A percentile compares a stretch with the other conserved stretches of the same genome.
phyloP scores from a whole-genome alignment of 805 yeast species.

The Ogataea parapolymorpha region DNA sequence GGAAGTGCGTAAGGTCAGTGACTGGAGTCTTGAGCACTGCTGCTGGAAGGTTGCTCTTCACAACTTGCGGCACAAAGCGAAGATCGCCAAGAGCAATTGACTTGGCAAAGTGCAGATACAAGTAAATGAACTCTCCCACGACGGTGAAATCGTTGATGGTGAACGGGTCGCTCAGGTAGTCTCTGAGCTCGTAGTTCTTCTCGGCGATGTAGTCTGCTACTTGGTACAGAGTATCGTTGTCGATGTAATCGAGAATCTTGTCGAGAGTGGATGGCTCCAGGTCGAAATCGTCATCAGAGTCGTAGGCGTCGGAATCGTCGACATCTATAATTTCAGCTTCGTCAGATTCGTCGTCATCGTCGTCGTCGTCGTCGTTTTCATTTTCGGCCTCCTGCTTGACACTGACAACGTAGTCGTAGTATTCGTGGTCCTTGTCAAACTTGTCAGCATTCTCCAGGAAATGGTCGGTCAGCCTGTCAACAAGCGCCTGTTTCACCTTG shows the following conservation, averaged over 20 bases:
- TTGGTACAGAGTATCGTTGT: conserved; percentile 14
- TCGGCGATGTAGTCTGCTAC: conserved; percentile 23
- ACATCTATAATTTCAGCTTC: conserved; percentile 30
- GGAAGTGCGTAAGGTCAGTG: conserved; percentile 38
- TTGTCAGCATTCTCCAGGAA: conserved; percentile 22
- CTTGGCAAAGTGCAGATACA: conserved; percentile 17
- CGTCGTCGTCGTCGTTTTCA: conserved; percentile 10
- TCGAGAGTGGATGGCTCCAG: conserved; percentile 6
- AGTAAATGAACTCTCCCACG: conserved; percentile 21
- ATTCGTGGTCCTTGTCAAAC: conserved; percentile 25
- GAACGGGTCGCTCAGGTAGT: conserved; percentile 33
- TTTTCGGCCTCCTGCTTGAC: conserved; percentile 6
- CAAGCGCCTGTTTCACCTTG: conserved; percentile 29
- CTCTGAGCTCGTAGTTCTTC: conserved; percentile 29
- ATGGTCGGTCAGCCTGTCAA: conserved; percentile 22
- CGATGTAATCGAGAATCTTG: conserved; percentile 8
- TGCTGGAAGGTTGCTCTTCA: conserved; percentile 26
- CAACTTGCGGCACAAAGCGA: conserved; percentile 23
- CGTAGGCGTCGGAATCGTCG: conserved; percentile 11
- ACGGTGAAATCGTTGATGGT: conserved; percentile 28
- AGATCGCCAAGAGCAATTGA: conserved; percentile 17
- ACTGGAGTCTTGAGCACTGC: conserved; percentile 22
- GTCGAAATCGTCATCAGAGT: conserved; percentile 6
- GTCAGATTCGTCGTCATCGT: conserved; percentile 61
- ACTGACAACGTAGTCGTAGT: conserved; percentile 26